Conservation (phyloP, 495 filamentous ascomycete genomes). For the Venustampulla echinocandica region DNA sequence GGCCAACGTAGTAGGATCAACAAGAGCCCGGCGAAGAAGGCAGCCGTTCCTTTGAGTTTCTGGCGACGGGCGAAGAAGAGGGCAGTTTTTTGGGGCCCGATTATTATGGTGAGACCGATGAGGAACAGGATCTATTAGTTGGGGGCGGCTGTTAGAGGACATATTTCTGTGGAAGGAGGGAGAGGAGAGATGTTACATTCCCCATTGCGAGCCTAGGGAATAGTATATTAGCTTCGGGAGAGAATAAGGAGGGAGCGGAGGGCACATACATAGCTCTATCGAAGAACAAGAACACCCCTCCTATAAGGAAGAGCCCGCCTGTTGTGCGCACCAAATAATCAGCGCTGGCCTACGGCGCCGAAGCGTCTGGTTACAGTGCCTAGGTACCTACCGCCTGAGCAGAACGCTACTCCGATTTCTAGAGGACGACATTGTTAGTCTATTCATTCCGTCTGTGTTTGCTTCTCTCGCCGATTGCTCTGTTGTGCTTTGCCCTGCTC, state of each 20-base stretch:
- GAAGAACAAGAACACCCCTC: slow-evolving; percentile 92
- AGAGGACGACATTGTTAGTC: slow-evolving; percentile 9
- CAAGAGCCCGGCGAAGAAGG: slow-evolving; percentile 74
- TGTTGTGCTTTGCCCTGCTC: too few relatives aligned
- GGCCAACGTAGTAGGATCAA: slow-evolving; percentile 87
- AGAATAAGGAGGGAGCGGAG: not conserved
- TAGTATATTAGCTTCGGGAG: slow-evolving; percentile 27
- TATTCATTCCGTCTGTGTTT: not conserved
- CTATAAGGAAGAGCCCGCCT: slow-evolving; percentile 90
- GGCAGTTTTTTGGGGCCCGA: slow-evolving; percentile 84
- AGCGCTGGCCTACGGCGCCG: slow-evolving; percentile 16
- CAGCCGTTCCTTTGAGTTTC: slow-evolving; percentile 84
- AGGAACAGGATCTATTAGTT: slow-evolving; percentile 74
- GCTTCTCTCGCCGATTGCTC: not conserved
- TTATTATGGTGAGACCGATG: slow-evolving; percentile 86
- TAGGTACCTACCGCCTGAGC: slow-evolving; percentile 75
- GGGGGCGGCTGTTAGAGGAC: slow-evolving; percentile 4
- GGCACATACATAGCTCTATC: slow-evolving; percentile 76
- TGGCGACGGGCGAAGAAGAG: slow-evolving; percentile 89
- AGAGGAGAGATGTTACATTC: slow-evolving; percentile 46
- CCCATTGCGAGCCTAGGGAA: slow-evolving; percentile 66
- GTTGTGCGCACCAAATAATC: not conserved
- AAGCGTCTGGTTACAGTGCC: too few relatives aligned
- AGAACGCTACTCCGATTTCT: slow-evolving; percentile 96
- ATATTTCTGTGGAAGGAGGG: slow-evolving; percentile 18